Percentiles rank a stretch among this genome's conserved stretches.
These are phyloP conservation scores for Trichoderma arundinaceum DNA, from an alignment of 2,329 filamentous ascomycete genomes.

Conservation along the genomic window DNA sequence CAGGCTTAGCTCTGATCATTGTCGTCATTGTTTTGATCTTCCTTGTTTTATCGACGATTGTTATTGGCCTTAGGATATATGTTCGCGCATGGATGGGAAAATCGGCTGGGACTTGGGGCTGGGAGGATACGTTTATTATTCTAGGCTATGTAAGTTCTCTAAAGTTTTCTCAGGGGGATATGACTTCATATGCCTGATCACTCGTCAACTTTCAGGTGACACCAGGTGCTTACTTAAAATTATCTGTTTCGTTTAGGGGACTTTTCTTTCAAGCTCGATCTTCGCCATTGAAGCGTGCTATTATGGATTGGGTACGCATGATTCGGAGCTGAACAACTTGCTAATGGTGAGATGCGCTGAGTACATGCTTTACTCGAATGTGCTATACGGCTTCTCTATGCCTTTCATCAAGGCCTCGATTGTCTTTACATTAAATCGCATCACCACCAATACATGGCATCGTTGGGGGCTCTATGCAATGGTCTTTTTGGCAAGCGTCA, in stretches of 20 bases:
- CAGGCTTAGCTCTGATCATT: not conserved
- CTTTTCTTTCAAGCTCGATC: not conserved
- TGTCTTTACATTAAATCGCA: not conserved
- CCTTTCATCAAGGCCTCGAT: slow-evolving; percentile 2
- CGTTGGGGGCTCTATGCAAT: slow-evolving; percentile 6
- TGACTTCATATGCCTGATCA: too few species aligned
- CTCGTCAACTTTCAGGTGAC: not conserved
- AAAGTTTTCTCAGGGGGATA: not conserved
- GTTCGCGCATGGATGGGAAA: slow-evolving; percentile 9
- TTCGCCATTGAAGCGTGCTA: slow-evolving; percentile 3
- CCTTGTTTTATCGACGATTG: not conserved
- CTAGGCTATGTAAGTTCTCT: not conserved
- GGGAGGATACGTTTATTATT: not conserved
- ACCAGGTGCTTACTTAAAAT: not conserved
- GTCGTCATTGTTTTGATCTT: not conserved
- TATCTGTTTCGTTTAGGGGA: not conserved
- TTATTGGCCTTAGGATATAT: not conserved
- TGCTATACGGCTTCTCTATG: slow-evolving; percentile 8
- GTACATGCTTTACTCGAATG: not conserved
- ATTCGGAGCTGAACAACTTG: not conserved
- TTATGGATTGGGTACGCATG: not conserved
- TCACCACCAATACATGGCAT: not conserved
- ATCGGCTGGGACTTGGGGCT: not conserved
- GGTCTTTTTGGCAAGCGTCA: not conserved
- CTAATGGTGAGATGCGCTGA: not conserved